phyloP scores from a whole-genome alignment of 164 flowering plant species.

The Vitis cinerea region DNA sequence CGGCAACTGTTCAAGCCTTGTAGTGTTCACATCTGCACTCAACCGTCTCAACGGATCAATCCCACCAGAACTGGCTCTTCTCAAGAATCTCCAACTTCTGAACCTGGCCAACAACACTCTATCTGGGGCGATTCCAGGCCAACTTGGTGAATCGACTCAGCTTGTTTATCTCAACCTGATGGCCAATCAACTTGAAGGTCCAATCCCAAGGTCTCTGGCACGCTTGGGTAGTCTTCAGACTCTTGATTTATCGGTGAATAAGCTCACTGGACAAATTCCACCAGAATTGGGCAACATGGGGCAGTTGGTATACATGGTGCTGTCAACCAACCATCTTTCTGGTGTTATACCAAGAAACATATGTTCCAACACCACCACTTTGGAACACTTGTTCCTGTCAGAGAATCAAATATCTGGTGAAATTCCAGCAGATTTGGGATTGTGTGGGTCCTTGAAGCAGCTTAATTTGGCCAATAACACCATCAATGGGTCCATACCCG shows the following conservation, averaged over 20 bases:
- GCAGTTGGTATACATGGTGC: slow-evolving; percentile 53
- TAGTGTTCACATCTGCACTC: slow-evolving; percentile 52
- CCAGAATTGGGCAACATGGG: slow-evolving; percentile 57
- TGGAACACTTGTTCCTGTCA: slow-evolving; percentile 57
- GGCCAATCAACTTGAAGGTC: slow-evolving; percentile 71
- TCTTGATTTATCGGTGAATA: slow-evolving; percentile 80
- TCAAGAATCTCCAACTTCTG: slow-evolving; percentile 47
- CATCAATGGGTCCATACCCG: slow-evolving; percentile 68
- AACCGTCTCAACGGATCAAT: slow-evolving; percentile 71
- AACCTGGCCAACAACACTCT: slow-evolving; percentile 81
- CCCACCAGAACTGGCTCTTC: slow-evolving; percentile 60
- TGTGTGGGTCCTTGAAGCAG: slow-evolving; percentile 53
- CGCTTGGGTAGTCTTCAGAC: slow-evolving; percentile 56
- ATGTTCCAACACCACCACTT: slow-evolving; percentile 60
- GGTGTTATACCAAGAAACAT: slow-evolving; percentile 56
- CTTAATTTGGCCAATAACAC: slow-evolving; percentile 80
- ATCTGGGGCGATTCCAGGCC: slow-evolving; percentile 60
- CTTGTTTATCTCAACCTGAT: slow-evolving; percentile 67
- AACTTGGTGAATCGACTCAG: slow-evolving; percentile 56
- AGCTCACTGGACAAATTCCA: slow-evolving; percentile 64
- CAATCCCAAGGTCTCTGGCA: slow-evolving; percentile 60
- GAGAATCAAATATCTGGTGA: slow-evolving; percentile 53
- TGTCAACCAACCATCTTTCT: slow-evolving; percentile 64
- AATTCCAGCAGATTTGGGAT: slow-evolving; percentile 53
- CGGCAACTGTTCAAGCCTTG: slow-evolving; percentile 66